Percentiles rank a stretch among this genome's conserved stretches.
phyloP scores from a whole-genome alignment of 768 basidiomycete species.

The Tricholoma flavovirens region DNA sequence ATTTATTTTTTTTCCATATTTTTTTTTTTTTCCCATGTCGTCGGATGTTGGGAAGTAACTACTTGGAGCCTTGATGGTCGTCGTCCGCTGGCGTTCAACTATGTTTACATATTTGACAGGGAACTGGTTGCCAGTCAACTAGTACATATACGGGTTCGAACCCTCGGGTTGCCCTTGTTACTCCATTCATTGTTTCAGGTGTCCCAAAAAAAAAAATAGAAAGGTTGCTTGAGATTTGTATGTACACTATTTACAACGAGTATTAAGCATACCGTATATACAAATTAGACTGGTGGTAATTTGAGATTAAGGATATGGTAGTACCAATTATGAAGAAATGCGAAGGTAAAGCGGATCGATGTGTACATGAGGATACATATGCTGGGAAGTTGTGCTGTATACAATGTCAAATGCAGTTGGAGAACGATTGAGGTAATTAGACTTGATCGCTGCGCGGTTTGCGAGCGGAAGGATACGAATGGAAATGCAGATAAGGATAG shows the following conservation, averaged over 20 bases:
- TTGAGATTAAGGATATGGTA: constrained; percentile 3
- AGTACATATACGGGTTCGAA: neutral
- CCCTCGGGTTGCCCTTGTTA: neutral
- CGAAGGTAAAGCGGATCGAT: constrained; percentile 8
- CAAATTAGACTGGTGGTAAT: neutral
- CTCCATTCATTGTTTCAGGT: neutral
- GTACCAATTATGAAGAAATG: constrained; percentile 10
- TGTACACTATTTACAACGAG: neutral
- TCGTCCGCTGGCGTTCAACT: no score
- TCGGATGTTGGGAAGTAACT: neutral
- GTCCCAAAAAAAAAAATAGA: neutral
- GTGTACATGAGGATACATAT: constrained; percentile 10
- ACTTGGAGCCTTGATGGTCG: no score
- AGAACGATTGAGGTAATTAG: constrained; percentile 6
- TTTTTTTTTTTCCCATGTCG: neutral
- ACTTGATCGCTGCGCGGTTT: constrained; percentile 8
- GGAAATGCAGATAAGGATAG: neutral
- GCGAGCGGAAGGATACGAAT: constrained; percentile 2
- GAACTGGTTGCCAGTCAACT: no score
- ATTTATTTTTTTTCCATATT: neutral
- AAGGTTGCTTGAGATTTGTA: neutral
- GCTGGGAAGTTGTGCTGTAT: constrained; percentile 13
- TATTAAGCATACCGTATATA: neutral
- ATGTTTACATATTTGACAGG: neutral
- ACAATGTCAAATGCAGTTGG: constrained; percentile 10